phyloP scores from a whole-genome alignment of 2,329 filamentous ascomycete genomes.

The Xylaria multiplex region DNA sequence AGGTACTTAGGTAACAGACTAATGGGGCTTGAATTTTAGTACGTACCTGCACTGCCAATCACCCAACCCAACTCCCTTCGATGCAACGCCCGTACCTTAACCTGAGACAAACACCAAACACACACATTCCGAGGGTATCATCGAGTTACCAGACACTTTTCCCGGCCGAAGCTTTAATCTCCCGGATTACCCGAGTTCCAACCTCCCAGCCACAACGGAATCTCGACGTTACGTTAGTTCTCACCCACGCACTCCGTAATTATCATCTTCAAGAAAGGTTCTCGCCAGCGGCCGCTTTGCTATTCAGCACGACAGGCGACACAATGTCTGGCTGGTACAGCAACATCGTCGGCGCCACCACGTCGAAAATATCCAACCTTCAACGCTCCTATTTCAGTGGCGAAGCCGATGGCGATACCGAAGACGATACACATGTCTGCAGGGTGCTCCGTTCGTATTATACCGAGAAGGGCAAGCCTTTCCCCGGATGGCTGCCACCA shows the following conservation, averaged over 20 bases:
- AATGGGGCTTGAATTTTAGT: not conserved
- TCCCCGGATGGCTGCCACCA: slow-evolving; percentile 87
- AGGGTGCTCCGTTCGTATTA: slow-evolving; percentile 94
- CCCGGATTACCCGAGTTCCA: not conserved
- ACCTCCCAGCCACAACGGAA: not conserved
- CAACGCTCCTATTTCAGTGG: slow-evolving; percentile 74
- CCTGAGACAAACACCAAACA: slow-evolving; percentile 32
- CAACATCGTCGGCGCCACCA: slow-evolving; percentile 73
- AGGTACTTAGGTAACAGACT: not conserved
- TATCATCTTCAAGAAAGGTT: not conserved
- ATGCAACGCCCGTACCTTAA: slow-evolving; percentile 13
- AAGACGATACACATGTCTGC: slow-evolving; percentile 95
- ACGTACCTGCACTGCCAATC: too few relatives aligned
- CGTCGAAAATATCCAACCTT: slow-evolving; percentile 72
- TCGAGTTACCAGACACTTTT: not conserved
- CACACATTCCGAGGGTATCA: slow-evolving; percentile 2
- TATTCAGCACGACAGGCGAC: slow-evolving; percentile 30
- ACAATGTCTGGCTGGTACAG: slow-evolving; percentile 84
- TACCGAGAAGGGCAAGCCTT: slow-evolving; percentile 81
- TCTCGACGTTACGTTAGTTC: not conserved
- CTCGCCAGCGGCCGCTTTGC: slow-evolving; percentile 3
- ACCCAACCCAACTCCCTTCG: slow-evolving; percentile 10
- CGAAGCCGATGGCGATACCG: slow-evolving; percentile 75
- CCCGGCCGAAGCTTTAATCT: not conserved
- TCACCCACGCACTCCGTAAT: not conserved